Conservation (phyloP, 2,329 filamentous ascomycete genomes). For the Aspergillus chevalieri region DNA sequence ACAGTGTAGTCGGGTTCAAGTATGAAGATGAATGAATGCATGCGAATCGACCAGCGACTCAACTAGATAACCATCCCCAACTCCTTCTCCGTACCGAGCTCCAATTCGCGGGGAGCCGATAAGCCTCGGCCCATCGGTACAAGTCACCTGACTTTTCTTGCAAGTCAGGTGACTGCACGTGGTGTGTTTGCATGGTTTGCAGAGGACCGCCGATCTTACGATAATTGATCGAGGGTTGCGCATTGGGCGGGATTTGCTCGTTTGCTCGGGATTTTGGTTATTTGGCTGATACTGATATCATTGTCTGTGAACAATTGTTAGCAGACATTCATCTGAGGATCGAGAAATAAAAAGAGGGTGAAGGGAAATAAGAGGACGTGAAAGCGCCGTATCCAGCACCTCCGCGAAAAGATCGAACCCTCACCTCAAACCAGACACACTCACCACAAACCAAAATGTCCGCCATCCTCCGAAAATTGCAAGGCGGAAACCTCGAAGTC, state of each 20-base stretch:
- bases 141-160: constrained; percentile 5
- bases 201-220: constrained; percentile 4
- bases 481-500: constrained; percentile 83
- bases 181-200: constrained; percentile 17
- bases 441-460: constrained; percentile 24
- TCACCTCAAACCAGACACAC: too few species aligned
- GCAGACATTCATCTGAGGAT: too few species aligned
- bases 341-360: too few species aligned
- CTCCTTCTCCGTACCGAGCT: too few species aligned
- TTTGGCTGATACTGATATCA: too few species aligned
- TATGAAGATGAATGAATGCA: too few species aligned
- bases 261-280: too few species aligned
- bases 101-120: constrained; percentile 12
- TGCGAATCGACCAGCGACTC: background rate
- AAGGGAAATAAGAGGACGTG: too few species aligned
- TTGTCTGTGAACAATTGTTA: too few species aligned
- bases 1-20: too few species aligned
- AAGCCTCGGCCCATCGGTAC: constrained; percentile 8
- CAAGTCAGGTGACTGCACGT: constrained; percentile 10
- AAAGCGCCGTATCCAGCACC: too few species aligned
- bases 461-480: constrained; percentile 52
- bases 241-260: background rate
- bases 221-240: constrained; percentile 7
- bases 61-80: background rate
- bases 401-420: too few species aligned